phyloP scores from a whole-genome alignment of 495 filamentous ascomycete genomes.

The Penicillium soppii region DNA sequence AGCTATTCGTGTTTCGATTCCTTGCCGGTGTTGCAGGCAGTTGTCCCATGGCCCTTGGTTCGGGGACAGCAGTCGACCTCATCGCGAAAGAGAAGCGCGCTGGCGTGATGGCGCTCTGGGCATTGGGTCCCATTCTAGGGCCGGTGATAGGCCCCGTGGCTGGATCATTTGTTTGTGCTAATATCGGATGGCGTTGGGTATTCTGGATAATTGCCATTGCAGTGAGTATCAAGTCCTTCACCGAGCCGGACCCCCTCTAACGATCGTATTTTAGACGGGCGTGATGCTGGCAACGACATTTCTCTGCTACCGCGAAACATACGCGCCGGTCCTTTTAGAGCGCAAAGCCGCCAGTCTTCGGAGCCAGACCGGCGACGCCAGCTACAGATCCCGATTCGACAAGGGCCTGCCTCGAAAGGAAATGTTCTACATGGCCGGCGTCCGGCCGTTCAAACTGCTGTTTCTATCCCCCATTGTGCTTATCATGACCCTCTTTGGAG shows the following conservation, averaged over 20 bases:
- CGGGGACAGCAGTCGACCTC: neutral
- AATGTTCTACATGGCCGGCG: conserved; percentile 7
- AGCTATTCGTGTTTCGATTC: neutral
- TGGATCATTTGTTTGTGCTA: neutral
- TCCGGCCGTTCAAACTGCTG: neutral
- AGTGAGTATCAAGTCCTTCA: neutral
- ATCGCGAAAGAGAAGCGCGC: neutral
- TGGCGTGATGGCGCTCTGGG: neutral
- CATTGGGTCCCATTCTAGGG: neutral
- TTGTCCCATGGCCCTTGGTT: neutral
- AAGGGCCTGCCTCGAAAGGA: neutral
- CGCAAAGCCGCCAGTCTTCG: neutral
- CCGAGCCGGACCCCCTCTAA: neutral
- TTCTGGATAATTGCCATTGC: neutral
- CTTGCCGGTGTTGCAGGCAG: neutral
- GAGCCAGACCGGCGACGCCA: neutral
- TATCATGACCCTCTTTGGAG: conserved; percentile 48
- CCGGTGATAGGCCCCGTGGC: neutral
- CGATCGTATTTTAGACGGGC: neutral
- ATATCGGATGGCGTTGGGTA: neutral
- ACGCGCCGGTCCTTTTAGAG: neutral
- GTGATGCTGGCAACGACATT: neutral
- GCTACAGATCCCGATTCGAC: neutral
- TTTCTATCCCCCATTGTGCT: conserved; percentile 53
- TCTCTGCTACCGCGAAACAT: conserved; percentile 10